Conservation (phyloP, 2,329 filamentous ascomycete species). For the Phoma sp. region DNA sequence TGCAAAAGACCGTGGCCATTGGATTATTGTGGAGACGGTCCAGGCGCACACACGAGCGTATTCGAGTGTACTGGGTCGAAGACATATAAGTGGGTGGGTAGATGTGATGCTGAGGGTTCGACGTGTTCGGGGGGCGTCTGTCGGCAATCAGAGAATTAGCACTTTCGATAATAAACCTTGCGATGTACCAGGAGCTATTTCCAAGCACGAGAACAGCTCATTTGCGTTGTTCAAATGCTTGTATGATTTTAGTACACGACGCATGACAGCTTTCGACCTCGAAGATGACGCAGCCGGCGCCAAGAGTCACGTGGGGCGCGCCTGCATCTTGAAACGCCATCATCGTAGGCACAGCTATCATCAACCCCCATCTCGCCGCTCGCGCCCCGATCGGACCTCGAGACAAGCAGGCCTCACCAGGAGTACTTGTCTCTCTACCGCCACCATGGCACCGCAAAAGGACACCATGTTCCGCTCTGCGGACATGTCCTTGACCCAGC, state of each 20-base stretch:
- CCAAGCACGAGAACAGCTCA: background rate
- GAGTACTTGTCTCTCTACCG: constrained; percentile 38
- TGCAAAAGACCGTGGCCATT: constrained; percentile 22
- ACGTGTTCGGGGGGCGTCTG: constrained; percentile 6
- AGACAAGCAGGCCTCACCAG: constrained; percentile 30
- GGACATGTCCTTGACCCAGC: constrained; percentile 99
- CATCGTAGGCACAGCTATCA: constrained; percentile 21
- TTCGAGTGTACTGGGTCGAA: constrained; percentile 20
- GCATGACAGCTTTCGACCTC: background rate
- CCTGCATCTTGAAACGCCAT: constrained; percentile 16
- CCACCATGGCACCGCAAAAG: constrained; percentile 66
- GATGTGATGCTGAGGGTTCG: constrained; percentile 7
- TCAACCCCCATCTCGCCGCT: constrained; percentile 35
- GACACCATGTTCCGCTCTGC: constrained; percentile 99
- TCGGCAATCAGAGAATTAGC: background rate
- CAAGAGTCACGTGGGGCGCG: background rate
- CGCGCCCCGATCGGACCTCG: constrained; percentile 25
- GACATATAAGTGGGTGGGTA: constrained; percentile 13
- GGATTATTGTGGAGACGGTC: constrained; percentile 19
- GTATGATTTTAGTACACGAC: background rate
- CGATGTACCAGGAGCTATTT: background rate
- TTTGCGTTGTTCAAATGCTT: background rate
- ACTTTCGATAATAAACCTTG: too few species aligned
- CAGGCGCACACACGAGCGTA: constrained; percentile 20
- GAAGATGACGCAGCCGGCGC: constrained; percentile 13